phyloP scores from a whole-genome alignment of 108 stramenopile genomes.

The Cyclotella sp. region DNA sequence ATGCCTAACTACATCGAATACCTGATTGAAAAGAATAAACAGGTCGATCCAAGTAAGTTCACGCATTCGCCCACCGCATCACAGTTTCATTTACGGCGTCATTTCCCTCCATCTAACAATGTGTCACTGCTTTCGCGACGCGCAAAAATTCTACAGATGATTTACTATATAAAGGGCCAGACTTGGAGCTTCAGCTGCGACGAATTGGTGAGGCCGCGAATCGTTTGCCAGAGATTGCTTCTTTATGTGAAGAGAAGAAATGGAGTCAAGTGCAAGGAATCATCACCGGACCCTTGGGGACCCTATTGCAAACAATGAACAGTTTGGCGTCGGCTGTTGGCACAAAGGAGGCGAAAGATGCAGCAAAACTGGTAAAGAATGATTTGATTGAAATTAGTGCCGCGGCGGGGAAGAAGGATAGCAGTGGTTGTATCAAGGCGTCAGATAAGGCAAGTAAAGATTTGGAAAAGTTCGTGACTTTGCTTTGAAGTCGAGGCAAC shows the following conservation, averaged over 20 bases:
- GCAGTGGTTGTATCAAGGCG: slow-evolving; percentile 40
- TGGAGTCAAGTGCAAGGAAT: slow-evolving; percentile 73
- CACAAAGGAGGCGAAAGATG: slow-evolving; percentile 50
- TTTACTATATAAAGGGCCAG: slow-evolving; percentile 66
- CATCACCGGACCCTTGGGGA: slow-evolving; percentile 76
- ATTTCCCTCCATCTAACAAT: background rate
- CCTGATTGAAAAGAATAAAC: slow-evolving; percentile 68
- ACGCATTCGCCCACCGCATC: too few species aligned
- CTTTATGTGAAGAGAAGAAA: slow-evolving; percentile 62
- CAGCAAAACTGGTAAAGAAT: slow-evolving; percentile 56
- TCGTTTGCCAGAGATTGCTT: slow-evolving; percentile 58
- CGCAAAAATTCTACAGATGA: background rate
- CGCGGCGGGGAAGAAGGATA: slow-evolving; percentile 60
- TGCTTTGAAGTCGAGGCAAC: too few species aligned
- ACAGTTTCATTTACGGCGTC: background rate
- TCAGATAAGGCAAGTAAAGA: slow-evolving; percentile 48
- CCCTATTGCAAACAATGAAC: slow-evolving; percentile 66
- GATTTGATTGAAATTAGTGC: slow-evolving; percentile 63
- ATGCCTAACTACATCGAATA: slow-evolving; percentile 77
- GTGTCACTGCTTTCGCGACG: background rate
- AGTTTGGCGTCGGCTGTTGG: slow-evolving; percentile 28
- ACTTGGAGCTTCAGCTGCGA: slow-evolving; percentile 51
- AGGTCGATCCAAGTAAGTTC: slow-evolving; percentile 30
- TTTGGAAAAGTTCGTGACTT: slow-evolving; percentile 62
- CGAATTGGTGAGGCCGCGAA: slow-evolving; percentile 56